A percentile compares a stretch with the other conserved stretches of the same genome.
These are phyloP conservation scores for Salix suchowensis DNA, from an alignment of 345 rosid species.

Conservation along the genomic window DNA sequence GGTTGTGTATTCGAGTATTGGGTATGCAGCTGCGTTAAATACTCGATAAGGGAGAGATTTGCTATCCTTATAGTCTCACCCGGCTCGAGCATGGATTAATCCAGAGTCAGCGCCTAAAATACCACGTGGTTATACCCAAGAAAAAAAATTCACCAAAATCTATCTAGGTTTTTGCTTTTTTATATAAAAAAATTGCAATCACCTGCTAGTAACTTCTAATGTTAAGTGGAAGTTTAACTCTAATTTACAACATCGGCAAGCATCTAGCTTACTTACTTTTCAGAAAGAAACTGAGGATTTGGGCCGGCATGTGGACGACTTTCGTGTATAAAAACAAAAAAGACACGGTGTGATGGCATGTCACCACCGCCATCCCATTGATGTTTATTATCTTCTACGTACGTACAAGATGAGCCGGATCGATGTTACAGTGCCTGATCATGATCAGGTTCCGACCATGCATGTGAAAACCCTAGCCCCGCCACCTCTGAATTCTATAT, in stretches of 20 bases:
- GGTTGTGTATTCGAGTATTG: too few species aligned
- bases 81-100: too few species aligned
- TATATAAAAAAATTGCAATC: too few species aligned
- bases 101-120: fast-evolving
- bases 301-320: background rate
- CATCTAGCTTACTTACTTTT: too few species aligned
- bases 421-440: background rate
- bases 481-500: background rate
- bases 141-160: too few species aligned
- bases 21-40: too few species aligned
- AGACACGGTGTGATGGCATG: background rate
- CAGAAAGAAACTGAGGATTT: background rate
- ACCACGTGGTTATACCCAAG: too few species aligned
- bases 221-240: background rate
- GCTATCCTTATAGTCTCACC: too few species aligned
- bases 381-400: background rate
- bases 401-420: background rate
- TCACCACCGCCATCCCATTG: background rate
- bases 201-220: background rate
- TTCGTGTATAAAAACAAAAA: background rate
- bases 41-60: too few species aligned
- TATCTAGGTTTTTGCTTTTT: too few species aligned
- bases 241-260: background rate
- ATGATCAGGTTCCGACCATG: background rate
- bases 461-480: background rate